These are phyloP conservation scores for Xylariaceae sp. DNA, from an alignment of 2,329 filamentous ascomycete genomes.

Conservation along the genomic window DNA sequence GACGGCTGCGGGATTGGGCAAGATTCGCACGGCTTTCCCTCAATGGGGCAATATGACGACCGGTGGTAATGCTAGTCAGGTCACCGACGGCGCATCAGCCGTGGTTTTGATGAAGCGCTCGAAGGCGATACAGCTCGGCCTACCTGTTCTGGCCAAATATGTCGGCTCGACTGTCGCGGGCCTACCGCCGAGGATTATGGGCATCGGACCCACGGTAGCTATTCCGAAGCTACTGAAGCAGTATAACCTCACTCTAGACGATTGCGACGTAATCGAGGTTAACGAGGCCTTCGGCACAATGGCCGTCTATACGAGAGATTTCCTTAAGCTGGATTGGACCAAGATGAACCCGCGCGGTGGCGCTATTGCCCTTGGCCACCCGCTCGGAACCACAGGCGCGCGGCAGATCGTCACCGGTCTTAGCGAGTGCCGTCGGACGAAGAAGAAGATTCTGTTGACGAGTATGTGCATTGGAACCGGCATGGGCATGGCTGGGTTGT, in stretches of 20 bases:
- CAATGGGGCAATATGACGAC: constrained; percentile 87
- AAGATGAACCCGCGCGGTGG: constrained; percentile 86
- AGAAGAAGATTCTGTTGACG: constrained; percentile 90
- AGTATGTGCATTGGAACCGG: constrained; percentile 85
- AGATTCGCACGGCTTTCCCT: constrained; percentile 90
- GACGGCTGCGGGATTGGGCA: constrained; percentile 79
- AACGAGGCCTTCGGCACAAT: constrained; percentile 99
- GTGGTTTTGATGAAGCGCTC: constrained; percentile 94
- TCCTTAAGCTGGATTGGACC: constrained; percentile 70
- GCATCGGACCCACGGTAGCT: constrained; percentile 79
- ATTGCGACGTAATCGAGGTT: constrained; percentile 89
- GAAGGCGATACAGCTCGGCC: constrained; percentile 82
- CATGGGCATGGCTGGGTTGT: constrained; percentile 72
- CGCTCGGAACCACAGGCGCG: constrained; percentile 78
- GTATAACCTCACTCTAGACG: constrained; percentile 77
- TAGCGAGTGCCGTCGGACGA: constrained; percentile 80
- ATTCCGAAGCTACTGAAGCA: constrained; percentile 85
- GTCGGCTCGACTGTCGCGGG: constrained; percentile 91
- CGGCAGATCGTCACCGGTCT: constrained; percentile 89
- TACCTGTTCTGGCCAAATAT: constrained; percentile 94
- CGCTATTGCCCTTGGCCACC: constrained; percentile 83
- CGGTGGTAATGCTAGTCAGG: constrained; percentile 92
- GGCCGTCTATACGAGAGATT: constrained; percentile 90
- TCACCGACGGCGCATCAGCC: constrained; percentile 92
- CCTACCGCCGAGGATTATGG: constrained; percentile 94